Evolutionary conservation across 257 asterid genomes (phyloP).

Genomic region (Rehmannia glutinosa): DNA sequence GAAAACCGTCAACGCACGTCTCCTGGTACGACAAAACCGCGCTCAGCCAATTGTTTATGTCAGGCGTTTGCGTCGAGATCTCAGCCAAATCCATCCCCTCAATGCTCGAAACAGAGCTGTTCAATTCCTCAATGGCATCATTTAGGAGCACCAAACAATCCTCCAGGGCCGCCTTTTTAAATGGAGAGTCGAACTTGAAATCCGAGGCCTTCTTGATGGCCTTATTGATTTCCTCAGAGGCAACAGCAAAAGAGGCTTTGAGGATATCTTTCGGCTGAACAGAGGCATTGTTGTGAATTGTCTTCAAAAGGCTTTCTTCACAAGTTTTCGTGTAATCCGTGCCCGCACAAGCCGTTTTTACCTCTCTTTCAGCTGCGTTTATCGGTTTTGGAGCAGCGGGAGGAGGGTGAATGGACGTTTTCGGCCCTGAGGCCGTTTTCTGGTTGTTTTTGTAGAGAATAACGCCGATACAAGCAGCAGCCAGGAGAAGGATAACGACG

Average conservation of each 20-base stretch:
- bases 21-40: constrained; percentile 82
- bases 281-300: constrained; percentile 28
- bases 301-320: constrained; percentile 41
- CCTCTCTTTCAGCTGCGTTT: constrained; percentile 36
- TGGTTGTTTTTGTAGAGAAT: constrained; percentile 26
- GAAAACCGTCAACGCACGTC: constrained; percentile 74
- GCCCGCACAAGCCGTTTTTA: constrained; percentile 41
- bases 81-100: constrained; percentile 20
- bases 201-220: constrained; percentile 27
- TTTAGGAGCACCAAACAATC: constrained; percentile 51
- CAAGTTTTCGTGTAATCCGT: constrained; percentile 63
- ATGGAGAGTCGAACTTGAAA: constrained; percentile 42
- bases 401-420: too few species aligned
- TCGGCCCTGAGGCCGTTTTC: neutral
- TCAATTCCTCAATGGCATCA: constrained; percentile 72
- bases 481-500: constrained; percentile 34
- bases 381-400: neutral
- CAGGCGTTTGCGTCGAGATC: constrained; percentile 23
- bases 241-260: constrained; percentile 47
- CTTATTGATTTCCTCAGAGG: constrained; percentile 39
- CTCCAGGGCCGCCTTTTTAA: constrained; percentile 46
- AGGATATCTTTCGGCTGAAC: constrained; percentile 45
- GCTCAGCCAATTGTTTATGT: constrained; percentile 70
- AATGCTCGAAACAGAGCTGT: constrained; percentile 37
- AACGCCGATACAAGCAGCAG: constrained; percentile 42